Evolutionary conservation across 2,329 filamentous ascomycete genomes (phyloP), one percentile per base, ranked within the genome.

Genomic region (Ciborinia camelliae): DNA sequence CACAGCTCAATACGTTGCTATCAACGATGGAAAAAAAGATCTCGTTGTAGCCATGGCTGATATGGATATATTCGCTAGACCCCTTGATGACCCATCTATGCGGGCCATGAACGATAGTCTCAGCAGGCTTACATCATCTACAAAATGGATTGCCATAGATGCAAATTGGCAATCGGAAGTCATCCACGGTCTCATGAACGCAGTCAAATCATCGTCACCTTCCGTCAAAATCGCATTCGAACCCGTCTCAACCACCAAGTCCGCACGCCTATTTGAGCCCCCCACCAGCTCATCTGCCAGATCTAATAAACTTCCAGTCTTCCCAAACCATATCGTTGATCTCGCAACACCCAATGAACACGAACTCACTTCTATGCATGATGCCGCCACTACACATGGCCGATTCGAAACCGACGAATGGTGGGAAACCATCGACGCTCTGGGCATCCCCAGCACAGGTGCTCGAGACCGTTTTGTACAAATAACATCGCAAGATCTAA

Each of bases 31-130:
- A 0, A 86, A 89, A 66, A 96, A 92, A 76, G 90, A 93, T 68
- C 84, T 99, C 2, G 83, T 93, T n/a, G 78, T 97, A 68, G 94
- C 92, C 53, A 96, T 97, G 91, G 93, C 94, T 5, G 95, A 98
- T 74, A 97, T 98, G 92, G 73, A 79, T 41, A 77, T 81, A 57
- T 79, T 82, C 52, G 78, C 83, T 66, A 79, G 81, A 0, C 82
- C 84, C 67, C 76, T 81, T 0, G 75, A 26, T 41, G 30, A 32
- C n/a, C 80, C 10, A 79, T 83, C 32, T 10, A 64, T 64, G 7
- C 20, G 5, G 48, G 28, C n/a, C 30, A 37, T 43, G 23, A 8
- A n/a, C 6, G 28, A 14, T 28, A 35, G 20, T 30, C 28, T 52
- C 12, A 10, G 15, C 20, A 59, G 23, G 3, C 50, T 26, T 41